Evolutionary conservation across 371 early-diverging fungal genomes (phyloP), one percentile per base, ranked within the genome.

Genomic region (Mucor ambiguus): DNA sequence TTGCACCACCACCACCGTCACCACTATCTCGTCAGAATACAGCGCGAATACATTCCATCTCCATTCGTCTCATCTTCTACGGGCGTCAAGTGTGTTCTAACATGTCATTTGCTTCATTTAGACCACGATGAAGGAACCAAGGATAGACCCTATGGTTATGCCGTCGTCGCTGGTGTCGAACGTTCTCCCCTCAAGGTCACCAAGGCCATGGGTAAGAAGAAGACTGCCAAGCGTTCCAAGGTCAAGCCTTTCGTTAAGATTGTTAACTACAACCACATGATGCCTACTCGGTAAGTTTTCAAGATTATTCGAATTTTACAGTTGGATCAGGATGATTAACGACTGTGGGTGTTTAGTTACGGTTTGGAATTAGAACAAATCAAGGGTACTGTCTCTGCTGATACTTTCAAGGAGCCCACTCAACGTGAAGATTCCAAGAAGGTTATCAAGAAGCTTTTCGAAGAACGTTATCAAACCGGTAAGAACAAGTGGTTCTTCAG

Each of bases 401-500:
- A 98, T 59, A 85, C 92, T 71, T 88, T 96, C 89, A 90, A 92
- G 87, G 98, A 97, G 81, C 94, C 95, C 69, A 76, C 95, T 77
- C 94, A 96, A 87, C 92, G 96, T 74, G 77, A 86, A 61, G 88
- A 87, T 35, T 89, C 96, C 85, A 93, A 92, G 88, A 95, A 95
- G 90, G 90, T 89, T 70, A 85, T 97, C 86, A 94, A 92, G 88
- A 94, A 92, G 91, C 84, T 92, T 72, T 91, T 98, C 77, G 90
- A 98, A 89, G 94, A 96, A 85, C 82, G 85, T 83, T 96, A 97
- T 89, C 89, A 89, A 82, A 84, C 90, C 71, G 98, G 98, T 79
- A 96, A 97, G 93, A 96, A 95, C 94, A 96, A 95, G 92, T 98
- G 98, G 98, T 98, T 98, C 93, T 98, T 98, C 90, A 90, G 92